A percentile compares a stretch with the other conserved stretches of the same genome.
These are phyloP conservation scores for Boletus rubescentipes DNA, from an alignment of 768 basidiomycete species.

Conservation along the genomic window DNA sequence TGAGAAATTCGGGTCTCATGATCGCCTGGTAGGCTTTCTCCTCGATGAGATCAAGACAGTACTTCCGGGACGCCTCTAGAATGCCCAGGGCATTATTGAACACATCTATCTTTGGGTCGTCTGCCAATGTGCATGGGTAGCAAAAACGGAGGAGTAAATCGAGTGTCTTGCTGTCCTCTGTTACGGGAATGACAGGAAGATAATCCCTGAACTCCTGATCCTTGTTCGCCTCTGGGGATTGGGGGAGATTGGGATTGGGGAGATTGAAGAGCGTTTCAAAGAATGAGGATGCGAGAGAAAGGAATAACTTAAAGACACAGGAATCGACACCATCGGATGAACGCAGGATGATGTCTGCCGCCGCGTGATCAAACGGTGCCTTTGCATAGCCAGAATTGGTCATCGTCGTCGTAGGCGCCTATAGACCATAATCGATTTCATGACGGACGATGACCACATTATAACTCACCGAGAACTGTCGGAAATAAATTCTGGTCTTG, in stretches of 20 bases:
- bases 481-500: background rate
- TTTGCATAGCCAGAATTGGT: slow-evolving; percentile 1
- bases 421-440: background rate
- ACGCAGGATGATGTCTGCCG: slow-evolving; percentile 16
- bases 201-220: slow-evolving; percentile 18
- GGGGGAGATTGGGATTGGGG: slow-evolving; percentile 26
- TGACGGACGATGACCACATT: background rate
- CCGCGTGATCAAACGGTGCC: slow-evolving; percentile 15
- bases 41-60: background rate
- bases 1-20: background rate
- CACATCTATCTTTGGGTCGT: background rate
- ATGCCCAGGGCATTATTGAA: background rate
- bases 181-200: slow-evolving; percentile 17
- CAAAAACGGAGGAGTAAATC: slow-evolving; percentile 26
- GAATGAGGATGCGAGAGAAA: slow-evolving; percentile 29
- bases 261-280: slow-evolving; percentile 34
- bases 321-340: too few species aligned
- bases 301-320: too few species aligned
- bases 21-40: background rate
- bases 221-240: slow-evolving; percentile 10
- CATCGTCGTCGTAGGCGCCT: background rate
- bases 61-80: background rate
- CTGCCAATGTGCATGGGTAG: slow-evolving; percentile 15
- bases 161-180: slow-evolving; percentile 22
- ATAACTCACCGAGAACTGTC: background rate